Conservation (phyloP, 116 monocot genomes). For the Phalaenopsis hybrid region DNA sequence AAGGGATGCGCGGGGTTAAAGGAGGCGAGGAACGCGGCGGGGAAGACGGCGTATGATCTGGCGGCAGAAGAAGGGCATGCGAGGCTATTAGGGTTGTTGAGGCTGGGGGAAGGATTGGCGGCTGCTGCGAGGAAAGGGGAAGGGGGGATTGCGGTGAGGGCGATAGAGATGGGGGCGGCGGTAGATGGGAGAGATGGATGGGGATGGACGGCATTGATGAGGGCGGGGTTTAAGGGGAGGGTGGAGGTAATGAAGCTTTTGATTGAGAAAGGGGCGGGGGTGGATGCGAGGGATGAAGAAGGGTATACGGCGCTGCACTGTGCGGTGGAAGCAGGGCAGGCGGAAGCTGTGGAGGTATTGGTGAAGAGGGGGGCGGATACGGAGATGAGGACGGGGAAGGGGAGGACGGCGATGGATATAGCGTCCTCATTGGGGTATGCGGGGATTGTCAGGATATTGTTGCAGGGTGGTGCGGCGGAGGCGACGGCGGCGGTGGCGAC, state of each 20-base stretch:
- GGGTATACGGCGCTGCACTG: conserved; percentile 24
- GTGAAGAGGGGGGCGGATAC: conserved; percentile 25
- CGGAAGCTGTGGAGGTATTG: conserved; percentile 21
- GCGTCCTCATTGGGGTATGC: conserved; percentile 24
- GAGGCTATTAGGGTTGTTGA: conserved; percentile 14
- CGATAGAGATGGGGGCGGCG: conserved; percentile 23
- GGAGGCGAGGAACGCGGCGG: conserved; percentile 16
- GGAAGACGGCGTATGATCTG: conserved; percentile 21
- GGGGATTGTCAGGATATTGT: conserved; percentile 21
- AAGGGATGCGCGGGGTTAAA: conserved; percentile 20
- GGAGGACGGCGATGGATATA: conserved; percentile 20
- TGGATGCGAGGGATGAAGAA: conserved; percentile 20
- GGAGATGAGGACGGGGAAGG: conserved; percentile 18
- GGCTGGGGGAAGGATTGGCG: conserved; percentile 7
- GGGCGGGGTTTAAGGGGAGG: conserved; percentile 24
- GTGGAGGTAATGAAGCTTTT: conserved; percentile 18
- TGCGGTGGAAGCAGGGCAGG: conserved; percentile 21
- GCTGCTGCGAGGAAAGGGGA: conserved; percentile 19
- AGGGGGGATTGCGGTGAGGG: conserved; percentile 8
- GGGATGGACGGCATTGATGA: conserved; percentile 30
- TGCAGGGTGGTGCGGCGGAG: conserved; percentile 13
- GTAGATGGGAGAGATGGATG: conserved; percentile 20
- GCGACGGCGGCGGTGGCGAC: not conserved
- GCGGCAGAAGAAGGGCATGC: conserved; percentile 21
- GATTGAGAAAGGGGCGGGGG: conserved; percentile 21